Base-by-base conservation (phyloP, 108 stramenopile genomes). In the Skeletonema grethae region DNA sequence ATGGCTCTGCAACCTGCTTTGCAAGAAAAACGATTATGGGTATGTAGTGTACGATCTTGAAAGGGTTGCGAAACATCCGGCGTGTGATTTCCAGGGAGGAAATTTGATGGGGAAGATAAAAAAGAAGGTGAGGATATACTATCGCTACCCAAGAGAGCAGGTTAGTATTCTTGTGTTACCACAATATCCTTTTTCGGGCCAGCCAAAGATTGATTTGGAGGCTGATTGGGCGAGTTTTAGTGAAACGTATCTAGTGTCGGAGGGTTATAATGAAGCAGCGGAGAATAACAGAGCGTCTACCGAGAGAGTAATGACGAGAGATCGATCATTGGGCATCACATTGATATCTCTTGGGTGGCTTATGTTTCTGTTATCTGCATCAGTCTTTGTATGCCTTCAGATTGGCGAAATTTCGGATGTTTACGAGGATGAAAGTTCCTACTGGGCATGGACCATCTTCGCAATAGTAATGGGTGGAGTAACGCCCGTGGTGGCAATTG, bases 171-270 rank as follows among this genome's bases (percentile, higher is more conserved):
- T 88, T 61, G 73, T 82, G 28, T 65, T 91, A 22, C 86, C 85
- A 13, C 60, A 76, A 28, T 76, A 81, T 70, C 90, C 90, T 1
- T 70, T 80, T 5, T 87, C 86, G 12, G 90, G 88, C 3, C 88
- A 88, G 65, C 71, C 87, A 28, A 91, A 88, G 81, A 71, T 62
- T 41, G 90, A 91, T 59, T 71, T 91, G 69, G 88, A 91, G 63
- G 86, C 86, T 16, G 89, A 90, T 65, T 74, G 87, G 61, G 77
- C 65, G 22, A 67, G 76, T 56, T 83, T 82, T 43, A 60, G 57
- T 30, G 81, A 84, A 31, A 57, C 57, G 30, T 50, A 36, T 25
- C 63, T 72, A 0, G 45, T 66, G 35, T 34, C 70, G 71, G 53
- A 69, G 72, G 50, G 74, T 43, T 38, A 60, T 30, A 39, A 57